Percentiles rank a stretch among this genome's conserved stretches.
Conservation (phyloP, 2,329 filamentous ascomycete genomes). For the Pseudogymnoascus sp. region DNA sequence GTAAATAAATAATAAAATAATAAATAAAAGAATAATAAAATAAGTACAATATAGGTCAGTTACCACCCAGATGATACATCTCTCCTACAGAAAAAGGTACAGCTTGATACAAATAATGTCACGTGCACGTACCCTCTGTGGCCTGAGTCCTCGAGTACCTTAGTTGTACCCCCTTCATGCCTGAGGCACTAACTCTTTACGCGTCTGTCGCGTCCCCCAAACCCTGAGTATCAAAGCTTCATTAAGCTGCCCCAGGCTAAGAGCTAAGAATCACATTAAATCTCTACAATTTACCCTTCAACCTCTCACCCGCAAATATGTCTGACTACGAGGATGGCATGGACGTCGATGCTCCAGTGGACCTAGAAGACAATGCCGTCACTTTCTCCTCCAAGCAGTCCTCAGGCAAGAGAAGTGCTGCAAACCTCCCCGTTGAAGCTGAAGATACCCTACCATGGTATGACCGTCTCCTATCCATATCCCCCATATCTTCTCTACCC, state of each 20-base stretch:
- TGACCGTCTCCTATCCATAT: slow-evolving; percentile 18
- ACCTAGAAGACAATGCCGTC: slow-evolving; percentile 34
- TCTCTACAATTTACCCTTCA: not conserved
- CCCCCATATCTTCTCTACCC: not conserved
- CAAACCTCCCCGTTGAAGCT: slow-evolving; percentile 87
- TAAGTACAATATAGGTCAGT: not conserved
- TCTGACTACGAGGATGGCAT: slow-evolving; percentile 56
- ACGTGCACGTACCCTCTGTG: no score
- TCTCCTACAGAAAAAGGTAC: not conserved
- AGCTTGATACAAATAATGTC: not conserved
- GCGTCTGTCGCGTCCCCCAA: slow-evolving; percentile 4
- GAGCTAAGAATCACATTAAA: not conserved
- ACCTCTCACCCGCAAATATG: slow-evolving; percentile 30
- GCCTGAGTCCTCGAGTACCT: not conserved
- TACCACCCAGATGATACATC: not conserved
- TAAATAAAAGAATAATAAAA: no score
- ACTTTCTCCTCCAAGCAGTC: slow-evolving; percentile 66
- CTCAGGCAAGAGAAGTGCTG: slow-evolving; percentile 79
- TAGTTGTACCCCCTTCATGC: not conserved
- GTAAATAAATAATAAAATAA: not conserved
- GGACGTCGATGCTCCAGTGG: slow-evolving; percentile 54
- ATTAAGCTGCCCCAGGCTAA: not conserved
- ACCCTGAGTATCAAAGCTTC: not conserved
- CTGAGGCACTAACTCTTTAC: not conserved
- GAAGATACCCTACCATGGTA: slow-evolving; percentile 92